These are phyloP conservation scores for Daldinia sp. DNA, from an alignment of 2,329 filamentous ascomycete species.

Conservation along the genomic window DNA sequence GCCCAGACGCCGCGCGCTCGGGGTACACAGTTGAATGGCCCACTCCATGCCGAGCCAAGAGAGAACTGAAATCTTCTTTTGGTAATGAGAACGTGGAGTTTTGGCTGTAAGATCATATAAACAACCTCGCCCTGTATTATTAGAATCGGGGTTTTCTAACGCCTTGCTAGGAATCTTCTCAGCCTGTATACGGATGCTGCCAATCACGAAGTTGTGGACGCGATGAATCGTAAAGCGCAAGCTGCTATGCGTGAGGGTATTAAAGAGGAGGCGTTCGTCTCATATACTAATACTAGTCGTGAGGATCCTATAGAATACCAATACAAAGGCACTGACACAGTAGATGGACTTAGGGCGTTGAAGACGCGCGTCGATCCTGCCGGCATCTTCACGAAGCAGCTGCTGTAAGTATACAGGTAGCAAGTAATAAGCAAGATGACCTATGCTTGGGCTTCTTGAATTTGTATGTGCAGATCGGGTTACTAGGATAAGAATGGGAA, in stretches of 20 bases:
- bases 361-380: constrained; percentile 48
- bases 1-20: neutral
- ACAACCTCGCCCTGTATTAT: neutral
- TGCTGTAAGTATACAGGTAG: constrained; percentile 1
- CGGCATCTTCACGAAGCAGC: constrained; percentile 40
- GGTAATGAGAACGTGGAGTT: neutral
- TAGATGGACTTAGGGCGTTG: constrained; percentile 44
- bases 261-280: neutral
- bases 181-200: constrained; percentile 41
- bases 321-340: constrained; percentile 32
- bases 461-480: too few species aligned
- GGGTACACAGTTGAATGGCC: constrained; percentile 1
- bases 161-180: constrained; percentile 13
- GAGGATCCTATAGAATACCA: constrained; percentile 38
- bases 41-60: neutral
- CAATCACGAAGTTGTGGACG: constrained; percentile 36
- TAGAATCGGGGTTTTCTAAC: neutral
- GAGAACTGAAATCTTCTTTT: neutral
- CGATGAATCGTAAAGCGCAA: constrained; percentile 31
- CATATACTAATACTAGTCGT: constrained; percentile 31
- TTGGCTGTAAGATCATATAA: constrained; percentile 4
- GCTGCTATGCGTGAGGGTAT: neutral
- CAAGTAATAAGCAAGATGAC: neutral
- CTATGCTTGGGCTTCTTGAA: too few species aligned
- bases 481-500: too few species aligned